A percentile compares a stretch with the other conserved stretches of the same genome.
Conservation (phyloP, 495 filamentous ascomycete genomes). For the Xylaria longipes region DNA sequence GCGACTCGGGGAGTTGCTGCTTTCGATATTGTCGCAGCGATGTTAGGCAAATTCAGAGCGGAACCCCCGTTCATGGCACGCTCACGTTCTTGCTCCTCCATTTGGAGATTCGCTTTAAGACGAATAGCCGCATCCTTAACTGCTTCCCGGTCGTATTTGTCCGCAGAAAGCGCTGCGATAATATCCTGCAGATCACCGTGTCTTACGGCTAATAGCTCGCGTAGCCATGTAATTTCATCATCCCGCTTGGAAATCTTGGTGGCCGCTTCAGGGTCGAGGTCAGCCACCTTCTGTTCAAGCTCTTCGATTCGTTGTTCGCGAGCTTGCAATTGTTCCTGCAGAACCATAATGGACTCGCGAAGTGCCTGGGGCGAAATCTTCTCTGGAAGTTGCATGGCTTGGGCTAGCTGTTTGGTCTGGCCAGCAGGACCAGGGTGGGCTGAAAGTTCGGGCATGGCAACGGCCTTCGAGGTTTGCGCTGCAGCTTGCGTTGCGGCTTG, state of each 20-base stretch:
- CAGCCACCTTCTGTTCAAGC: constrained; percentile 73
- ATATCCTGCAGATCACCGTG: constrained; percentile 93
- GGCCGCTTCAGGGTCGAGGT: constrained; percentile 73
- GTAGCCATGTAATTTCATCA: constrained; percentile 93
- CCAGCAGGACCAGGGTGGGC: constrained; percentile 42
- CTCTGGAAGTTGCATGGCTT: constrained; percentile 67
- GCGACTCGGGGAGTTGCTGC: constrained; percentile 79
- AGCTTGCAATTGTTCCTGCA: constrained; percentile 95
- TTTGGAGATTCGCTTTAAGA: constrained; percentile 91
- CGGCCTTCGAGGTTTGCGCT: constrained; percentile 79
- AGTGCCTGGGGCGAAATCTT: constrained; percentile 93
- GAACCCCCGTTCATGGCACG: constrained; percentile 63
- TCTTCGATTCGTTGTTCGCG: constrained; percentile 87
- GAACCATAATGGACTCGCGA: constrained; percentile 91
- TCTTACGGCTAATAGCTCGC: constrained; percentile 88
- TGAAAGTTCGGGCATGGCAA: constrained; percentile 46
- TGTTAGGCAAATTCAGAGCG: constrained; percentile 59
- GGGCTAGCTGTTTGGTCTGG: constrained; percentile 53
- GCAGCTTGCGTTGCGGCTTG: constrained; percentile 86
- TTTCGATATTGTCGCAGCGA: constrained; percentile 58
- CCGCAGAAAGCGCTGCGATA: constrained; percentile 75
- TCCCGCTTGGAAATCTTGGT: constrained; percentile 85
- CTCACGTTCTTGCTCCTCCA: constrained; percentile 95
- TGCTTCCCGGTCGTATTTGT: constrained; percentile 73
- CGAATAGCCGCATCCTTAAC: constrained; percentile 91